Base-by-base conservation (phyloP, 2,329 filamentous ascomycete species). In the Periconia sp. region DNA sequence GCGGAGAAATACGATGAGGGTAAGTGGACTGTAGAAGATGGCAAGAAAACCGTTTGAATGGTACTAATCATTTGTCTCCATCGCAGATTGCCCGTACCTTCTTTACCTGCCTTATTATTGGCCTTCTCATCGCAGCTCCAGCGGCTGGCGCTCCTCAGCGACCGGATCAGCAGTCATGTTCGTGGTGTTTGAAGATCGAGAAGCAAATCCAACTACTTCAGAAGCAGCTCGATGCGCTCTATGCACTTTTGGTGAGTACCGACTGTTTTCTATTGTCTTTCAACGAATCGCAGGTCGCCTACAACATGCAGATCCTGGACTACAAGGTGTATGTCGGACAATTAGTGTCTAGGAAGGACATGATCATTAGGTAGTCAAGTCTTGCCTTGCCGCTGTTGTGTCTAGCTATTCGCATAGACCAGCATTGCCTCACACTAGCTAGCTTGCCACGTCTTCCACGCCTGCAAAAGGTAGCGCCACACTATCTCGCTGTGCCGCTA, bases 191-290 rank as follows among this genome's bases (percentile, higher is more conserved):
- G 9, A 36, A 36, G 15, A 29, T 30, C 19, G 35, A 33, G 13
- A 41, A 25, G n/a, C 28, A 35, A 31, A 30, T 46, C 7, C 7
- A 21, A 3, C 34, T 26, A n/a, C 23, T 46, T 23, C 43, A 46
- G 35, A 26, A 46, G 29, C 43, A 46, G 38, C 23, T 47, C 4
- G 35, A 36, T 5, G 29, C 42, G 38, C 24, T 47, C 17, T 12
- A 23, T 12, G 35, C 35, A 21, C 32, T 37, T 18, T 25, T 35
- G 29, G 44, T 47, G 22, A n/a, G 44, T 31, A 5, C 7, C 13
- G 8, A 10, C 23, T 23, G 28, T 16, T 44, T 15, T 16, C 17
- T 23, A 30, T 8, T 9, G 9, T 6, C 13, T 34, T 4, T n/a
- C n/a, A n/a, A n/a, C n/a, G n/a, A n/a, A n/a, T n/a, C n/a, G n/a